Base-by-base conservation (phyloP, 257 asterid genomes). In the Perilla frutescens region DNA sequence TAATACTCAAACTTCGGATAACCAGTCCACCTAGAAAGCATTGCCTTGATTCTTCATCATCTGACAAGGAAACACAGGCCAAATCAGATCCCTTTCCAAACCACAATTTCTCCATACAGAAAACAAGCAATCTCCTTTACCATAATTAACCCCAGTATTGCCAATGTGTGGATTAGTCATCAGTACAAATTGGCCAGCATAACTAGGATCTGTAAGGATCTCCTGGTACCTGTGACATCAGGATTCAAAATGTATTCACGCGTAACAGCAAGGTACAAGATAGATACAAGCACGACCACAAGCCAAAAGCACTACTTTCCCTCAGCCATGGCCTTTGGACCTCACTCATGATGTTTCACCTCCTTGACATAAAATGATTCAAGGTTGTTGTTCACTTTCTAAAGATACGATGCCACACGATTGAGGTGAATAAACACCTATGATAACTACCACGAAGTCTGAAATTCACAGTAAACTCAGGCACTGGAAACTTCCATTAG, bases 141-240 rank as follows among this genome's bases (percentile, higher is more conserved):
- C 99, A 71, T 82, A 88, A 84, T 94, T 94, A 64, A 94, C 87
- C 62, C 97, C 99, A 29, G 92, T 94, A 81, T 94, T 94, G 76
- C 98, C 99, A 40, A 94, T 91, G 75, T 91, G 99, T 7, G 99
- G 98, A 71, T 87, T 88, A 60, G 99, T 94, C 99, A 94, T 91
- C 85, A 94, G 80, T 15, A 94, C 97, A 80, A 91, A 90, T 66
- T 94, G 98, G 58, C 99, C 99, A 61, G 99, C 99, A 78, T 94
- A 94, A 79, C 99, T 94, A 68, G 98, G 98, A 80, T 94, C 96
- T 0, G 98, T 94, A 74, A 91, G 90, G 75, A 94, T 94, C 88
- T 94, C 99, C 80, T 91, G 98, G 77, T 94, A 94, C 87, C 97
- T 91, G 86, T 62, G 66, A 70, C 60, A 65, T 57, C 65, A 74